phyloP scores from a whole-genome alignment of 805 yeast genomes.

The Saccharomyces mikatae region DNA sequence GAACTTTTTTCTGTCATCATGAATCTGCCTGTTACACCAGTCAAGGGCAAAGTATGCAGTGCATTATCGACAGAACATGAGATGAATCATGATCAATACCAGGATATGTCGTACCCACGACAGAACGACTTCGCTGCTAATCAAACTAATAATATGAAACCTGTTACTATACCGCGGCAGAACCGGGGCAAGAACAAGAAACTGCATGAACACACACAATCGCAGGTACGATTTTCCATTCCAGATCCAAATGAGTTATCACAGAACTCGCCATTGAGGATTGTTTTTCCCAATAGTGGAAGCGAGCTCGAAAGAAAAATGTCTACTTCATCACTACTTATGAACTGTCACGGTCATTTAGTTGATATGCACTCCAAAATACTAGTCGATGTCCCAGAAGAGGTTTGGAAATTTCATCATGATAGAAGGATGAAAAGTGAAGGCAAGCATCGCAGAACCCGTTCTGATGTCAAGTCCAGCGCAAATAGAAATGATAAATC shows the following conservation, averaged over 20 bases:
- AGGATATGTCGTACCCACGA: background rate
- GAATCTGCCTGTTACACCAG: conserved; percentile 7
- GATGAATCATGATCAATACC: background rate
- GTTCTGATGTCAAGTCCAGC: background rate
- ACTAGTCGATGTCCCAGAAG: conserved; percentile 27
- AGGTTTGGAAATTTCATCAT: conserved; percentile 25
- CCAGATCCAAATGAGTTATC: conserved; percentile 12
- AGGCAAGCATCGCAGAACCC: conserved; percentile 3
- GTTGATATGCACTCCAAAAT: conserved; percentile 23
- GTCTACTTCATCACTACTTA: background rate
- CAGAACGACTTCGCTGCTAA: background rate
- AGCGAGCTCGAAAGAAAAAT: background rate
- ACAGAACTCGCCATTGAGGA: conserved; percentile 21
- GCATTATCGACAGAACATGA: background rate
- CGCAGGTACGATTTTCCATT: conserved; percentile 28
- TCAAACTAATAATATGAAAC: background rate
- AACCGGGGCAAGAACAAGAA: background rate
- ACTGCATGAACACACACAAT: conserved; percentile 5
- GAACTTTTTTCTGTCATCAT: background rate
- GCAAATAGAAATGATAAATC: background rate
- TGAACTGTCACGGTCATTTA: conserved; percentile 11
- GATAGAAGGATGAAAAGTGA: conserved; percentile 2
- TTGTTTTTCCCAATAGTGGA: conserved; percentile 23
- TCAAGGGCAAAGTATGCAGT: background rate
- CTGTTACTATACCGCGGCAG: background rate